A percentile compares a stretch with the other conserved stretches of the same genome.
These are phyloP conservation scores for Pisolithus albus DNA, from an alignment of 768 basidiomycete genomes.

Conservation along the genomic window DNA sequence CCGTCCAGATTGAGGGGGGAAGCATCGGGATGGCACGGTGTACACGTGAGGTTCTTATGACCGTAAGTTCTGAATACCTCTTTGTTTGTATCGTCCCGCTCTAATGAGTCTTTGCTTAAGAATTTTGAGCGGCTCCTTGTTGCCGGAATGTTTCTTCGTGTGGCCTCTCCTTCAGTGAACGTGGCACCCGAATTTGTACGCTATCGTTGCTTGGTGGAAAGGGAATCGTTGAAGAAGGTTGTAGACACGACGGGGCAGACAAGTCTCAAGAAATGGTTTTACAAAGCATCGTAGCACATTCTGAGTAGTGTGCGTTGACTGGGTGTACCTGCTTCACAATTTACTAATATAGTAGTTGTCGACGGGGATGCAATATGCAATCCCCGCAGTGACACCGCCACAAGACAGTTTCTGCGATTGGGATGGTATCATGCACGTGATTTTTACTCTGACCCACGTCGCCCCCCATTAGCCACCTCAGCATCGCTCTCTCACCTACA, in stretches of 20 bases:
- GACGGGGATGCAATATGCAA: no score
- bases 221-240: slow-evolving; percentile 59
- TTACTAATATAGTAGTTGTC: no score
- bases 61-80: slow-evolving; percentile 40
- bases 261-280: slow-evolving; percentile 74
- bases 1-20: slow-evolving; percentile 67
- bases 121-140: slow-evolving; percentile 67
- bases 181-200: slow-evolving; percentile 66
- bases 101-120: slow-evolving; percentile 32
- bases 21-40: slow-evolving; percentile 70
- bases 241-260: slow-evolving; percentile 62
- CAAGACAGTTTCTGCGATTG: no score
- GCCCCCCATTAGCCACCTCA: not conserved
- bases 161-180: slow-evolving; percentile 40
- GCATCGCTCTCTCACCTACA: not conserved
- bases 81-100: not conserved
- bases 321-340: no score
- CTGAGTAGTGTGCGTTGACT: not conserved
- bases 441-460: not conserved
- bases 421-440: not conserved
- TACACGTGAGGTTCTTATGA: slow-evolving; percentile 55
- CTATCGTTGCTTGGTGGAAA: slow-evolving; percentile 60
- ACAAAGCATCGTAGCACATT: slow-evolving; percentile 33
- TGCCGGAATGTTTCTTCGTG: slow-evolving; percentile 48
- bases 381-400: no score